Evolutionary conservation across 768 basidiomycete species (phyloP).

Genomic region (Mycena amicta): DNA sequence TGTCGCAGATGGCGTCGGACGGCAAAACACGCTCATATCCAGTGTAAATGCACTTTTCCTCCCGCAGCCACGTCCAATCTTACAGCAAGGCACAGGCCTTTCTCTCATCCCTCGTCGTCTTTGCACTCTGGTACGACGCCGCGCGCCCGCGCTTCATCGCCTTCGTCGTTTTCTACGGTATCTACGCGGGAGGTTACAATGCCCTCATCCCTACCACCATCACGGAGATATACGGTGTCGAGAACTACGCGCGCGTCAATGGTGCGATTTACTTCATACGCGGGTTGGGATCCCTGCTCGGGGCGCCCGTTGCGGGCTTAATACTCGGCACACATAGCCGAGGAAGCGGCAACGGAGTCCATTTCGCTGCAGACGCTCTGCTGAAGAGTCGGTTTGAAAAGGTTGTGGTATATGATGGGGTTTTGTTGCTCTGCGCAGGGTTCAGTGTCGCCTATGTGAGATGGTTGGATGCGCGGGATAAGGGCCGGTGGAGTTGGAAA

Average conservation of each 20-base stretch:
- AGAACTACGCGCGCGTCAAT: conserved; percentile 46
- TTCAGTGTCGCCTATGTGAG: conserved; percentile 44
- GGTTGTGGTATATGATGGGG: conserved; percentile 42
- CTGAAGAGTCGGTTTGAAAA: conserved; percentile 36
- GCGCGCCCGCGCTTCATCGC: conserved; percentile 39
- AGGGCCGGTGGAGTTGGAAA: conserved; percentile 43
- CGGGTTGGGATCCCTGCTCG: conserved; percentile 42
- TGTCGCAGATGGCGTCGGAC: conserved; percentile 42
- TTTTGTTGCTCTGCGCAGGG: conserved; percentile 37
- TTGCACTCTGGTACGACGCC: conserved; percentile 46
- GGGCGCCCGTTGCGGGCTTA: conserved; percentile 45
- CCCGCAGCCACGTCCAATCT: too few relatives aligned
- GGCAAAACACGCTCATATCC: conserved; percentile 46
- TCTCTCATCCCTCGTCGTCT: conserved; percentile 40
- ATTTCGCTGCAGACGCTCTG: background rate
- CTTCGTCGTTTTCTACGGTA: conserved; percentile 44
- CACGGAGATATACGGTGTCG: conserved; percentile 44
- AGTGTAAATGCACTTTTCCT: conserved; percentile 29
- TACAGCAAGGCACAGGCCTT: too few relatives aligned
- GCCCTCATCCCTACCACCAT: conserved; percentile 46
- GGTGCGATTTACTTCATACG: conserved; percentile 45
- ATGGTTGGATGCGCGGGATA: conserved; percentile 44
- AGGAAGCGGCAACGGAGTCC: conserved; percentile 16
- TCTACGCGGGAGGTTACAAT: conserved; percentile 48
- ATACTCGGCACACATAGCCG: conserved; percentile 37